Percentiles rank a stretch among this genome's conserved stretches.
These are phyloP conservation scores for Petunia hybrid DNA, from an alignment of 305 asterid species.

Conservation along the genomic window DNA sequence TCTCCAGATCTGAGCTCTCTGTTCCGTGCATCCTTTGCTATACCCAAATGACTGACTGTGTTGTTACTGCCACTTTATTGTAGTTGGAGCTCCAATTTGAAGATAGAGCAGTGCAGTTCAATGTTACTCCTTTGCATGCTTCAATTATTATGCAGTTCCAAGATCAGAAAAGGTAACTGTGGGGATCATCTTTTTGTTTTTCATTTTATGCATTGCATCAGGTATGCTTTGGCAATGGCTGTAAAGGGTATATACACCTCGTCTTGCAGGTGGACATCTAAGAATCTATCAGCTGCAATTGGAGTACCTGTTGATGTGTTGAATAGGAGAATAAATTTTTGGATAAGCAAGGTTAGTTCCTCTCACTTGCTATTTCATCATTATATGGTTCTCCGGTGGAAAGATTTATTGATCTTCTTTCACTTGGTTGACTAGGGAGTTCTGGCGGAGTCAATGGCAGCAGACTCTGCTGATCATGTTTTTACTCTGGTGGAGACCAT, in stretches of 20 bases:
- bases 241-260: constrained; percentile 29
- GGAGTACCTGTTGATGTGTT: constrained; percentile 88
- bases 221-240: neutral
- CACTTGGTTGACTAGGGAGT: constrained; percentile 70
- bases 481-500: constrained; percentile 76
- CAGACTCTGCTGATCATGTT: constrained; percentile 58
- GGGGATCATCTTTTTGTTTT: constrained; percentile 12
- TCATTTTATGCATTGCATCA: constrained; percentile 24
- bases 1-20: constrained; percentile 17
- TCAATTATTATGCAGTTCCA: constrained; percentile 88
- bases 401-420: constrained; percentile 28
- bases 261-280: constrained; percentile 82
- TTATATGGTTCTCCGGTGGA: constrained; percentile 17
- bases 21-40: constrained; percentile 27
- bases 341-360: constrained; percentile 88
- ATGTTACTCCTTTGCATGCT: constrained; percentile 90
- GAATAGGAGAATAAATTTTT: constrained; percentile 78
- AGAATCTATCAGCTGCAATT: constrained; percentile 80
- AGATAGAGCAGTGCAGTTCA: constrained; percentile 74
- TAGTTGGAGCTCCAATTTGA: constrained; percentile 97
- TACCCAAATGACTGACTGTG: constrained; percentile 22
- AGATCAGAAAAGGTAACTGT: constrained; percentile 75
- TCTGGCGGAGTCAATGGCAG: constrained; percentile 65
- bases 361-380: constrained; percentile 4
- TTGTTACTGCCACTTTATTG: constrained; percentile 40